Conservation (phyloP, 2,329 filamentous ascomycete genomes). For the Teratosphaeria nubilosa region DNA sequence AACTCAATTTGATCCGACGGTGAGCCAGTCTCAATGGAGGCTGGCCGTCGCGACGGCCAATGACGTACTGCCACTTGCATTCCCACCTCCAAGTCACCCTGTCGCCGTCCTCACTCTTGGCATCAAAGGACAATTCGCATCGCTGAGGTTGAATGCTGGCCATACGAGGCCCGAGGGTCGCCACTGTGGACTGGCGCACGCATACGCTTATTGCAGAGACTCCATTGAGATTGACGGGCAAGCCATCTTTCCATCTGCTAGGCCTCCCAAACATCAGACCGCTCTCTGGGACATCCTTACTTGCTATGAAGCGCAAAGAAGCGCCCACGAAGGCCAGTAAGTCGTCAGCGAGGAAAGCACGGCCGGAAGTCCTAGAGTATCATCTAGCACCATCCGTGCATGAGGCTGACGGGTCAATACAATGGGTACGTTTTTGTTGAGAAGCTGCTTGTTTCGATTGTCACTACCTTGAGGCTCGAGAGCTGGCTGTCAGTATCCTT, state of each 20-base stretch:
- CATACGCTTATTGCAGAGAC: neutral
- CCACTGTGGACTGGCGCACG: neutral
- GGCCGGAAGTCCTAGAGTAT: conserved; percentile 33
- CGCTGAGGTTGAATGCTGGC: neutral
- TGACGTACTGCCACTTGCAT: neutral
- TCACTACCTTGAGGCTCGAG: too few species aligned
- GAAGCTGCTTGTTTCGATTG: too few species aligned
- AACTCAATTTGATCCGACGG: too few species aligned
- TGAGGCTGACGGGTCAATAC: conserved; percentile 32
- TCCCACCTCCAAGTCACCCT: neutral
- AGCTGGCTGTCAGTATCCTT: too few species aligned
- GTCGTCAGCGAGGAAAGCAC: conserved; percentile 20
- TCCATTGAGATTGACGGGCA: neutral
- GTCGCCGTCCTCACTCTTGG: too few species aligned
- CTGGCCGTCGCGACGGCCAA: neutral
- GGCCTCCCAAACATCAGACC: neutral
- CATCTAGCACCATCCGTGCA: conserved; percentile 33
- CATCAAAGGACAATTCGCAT: too few species aligned
- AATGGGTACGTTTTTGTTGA: neutral
- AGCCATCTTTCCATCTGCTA: neutral
- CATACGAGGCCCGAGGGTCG: neutral
- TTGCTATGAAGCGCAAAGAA: conserved; percentile 18
- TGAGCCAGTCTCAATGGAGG: too few species aligned
- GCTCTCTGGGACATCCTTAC: neutral
- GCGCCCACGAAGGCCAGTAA: conserved; percentile 5